Percentiles rank a stretch among this genome's conserved stretches.
Conservation (phyloP, 2,329 filamentous ascomycete genomes). For the Metarhizium robertsii region DNA sequence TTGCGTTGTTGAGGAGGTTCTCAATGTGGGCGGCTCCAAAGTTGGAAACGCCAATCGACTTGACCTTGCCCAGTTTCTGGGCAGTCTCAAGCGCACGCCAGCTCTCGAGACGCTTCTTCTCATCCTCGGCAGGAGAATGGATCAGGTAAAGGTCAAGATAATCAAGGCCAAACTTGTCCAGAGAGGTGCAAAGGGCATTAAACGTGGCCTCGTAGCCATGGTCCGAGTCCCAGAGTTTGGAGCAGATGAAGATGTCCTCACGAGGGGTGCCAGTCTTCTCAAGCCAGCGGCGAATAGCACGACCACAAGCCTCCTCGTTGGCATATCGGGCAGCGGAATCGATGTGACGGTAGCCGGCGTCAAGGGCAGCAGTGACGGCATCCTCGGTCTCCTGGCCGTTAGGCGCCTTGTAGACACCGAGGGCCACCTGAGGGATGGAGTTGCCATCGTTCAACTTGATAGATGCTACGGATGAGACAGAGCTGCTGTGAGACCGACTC, state of each 20-base stretch:
- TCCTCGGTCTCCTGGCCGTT: constrained; percentile 47
- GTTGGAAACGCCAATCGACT: constrained; percentile 69
- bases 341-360: constrained; percentile 45
- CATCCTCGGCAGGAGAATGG: constrained; percentile 58
- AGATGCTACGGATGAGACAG: constrained; percentile 17
- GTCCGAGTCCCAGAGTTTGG: constrained; percentile 54
- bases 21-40: constrained; percentile 63
- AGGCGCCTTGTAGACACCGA: constrained; percentile 37
- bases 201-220: constrained; percentile 40
- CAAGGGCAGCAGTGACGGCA: constrained; percentile 52
- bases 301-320: constrained; percentile 61
- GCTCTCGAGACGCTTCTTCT: constrained; percentile 56
- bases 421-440: constrained; percentile 48
- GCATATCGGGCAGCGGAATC: constrained; percentile 49
- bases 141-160: constrained; percentile 68
- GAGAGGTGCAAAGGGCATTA: constrained; percentile 53
- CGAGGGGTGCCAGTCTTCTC: constrained; percentile 54
- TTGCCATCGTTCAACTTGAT: constrained; percentile 65
- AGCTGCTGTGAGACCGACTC: constrained; percentile 16
- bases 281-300: constrained; percentile 60
- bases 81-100: constrained; percentile 65
- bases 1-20: constrained; percentile 42
- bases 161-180: constrained; percentile 54
- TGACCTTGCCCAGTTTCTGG: constrained; percentile 53
- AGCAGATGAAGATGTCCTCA: constrained; percentile 58